phyloP scores from a whole-genome alignment of 164 flowering plant species.

The Liquidambar formosana region DNA sequence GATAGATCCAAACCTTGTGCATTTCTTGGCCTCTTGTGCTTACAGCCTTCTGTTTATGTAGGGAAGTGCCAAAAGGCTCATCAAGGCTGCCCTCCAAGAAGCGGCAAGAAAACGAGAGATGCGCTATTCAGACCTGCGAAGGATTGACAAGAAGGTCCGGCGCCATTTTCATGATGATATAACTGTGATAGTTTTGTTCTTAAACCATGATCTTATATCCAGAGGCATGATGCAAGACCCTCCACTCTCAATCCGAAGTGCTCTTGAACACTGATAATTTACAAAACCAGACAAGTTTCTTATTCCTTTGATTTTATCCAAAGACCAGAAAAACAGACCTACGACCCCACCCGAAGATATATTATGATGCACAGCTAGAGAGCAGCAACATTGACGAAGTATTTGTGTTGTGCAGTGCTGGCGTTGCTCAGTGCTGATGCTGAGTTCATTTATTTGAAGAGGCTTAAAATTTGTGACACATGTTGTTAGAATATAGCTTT shows the following conservation, averaged over 20 bases:
- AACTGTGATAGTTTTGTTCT: slow-evolving; percentile 69
- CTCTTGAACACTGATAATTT: slow-evolving; percentile 43
- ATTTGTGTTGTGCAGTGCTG: too few species aligned
- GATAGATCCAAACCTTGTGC: too few species aligned
- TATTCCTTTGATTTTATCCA: neutral
- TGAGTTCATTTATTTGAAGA: neutral
- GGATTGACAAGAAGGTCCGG: slow-evolving; percentile 66
- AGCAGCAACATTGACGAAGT: neutral
- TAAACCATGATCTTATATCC: slow-evolving; percentile 59
- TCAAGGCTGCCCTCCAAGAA: slow-evolving; percentile 77
- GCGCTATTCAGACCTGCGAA: slow-evolving; percentile 66
- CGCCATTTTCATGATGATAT: slow-evolving; percentile 88
- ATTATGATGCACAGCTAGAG: neutral
- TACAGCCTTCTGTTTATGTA: slow-evolving; percentile 18
- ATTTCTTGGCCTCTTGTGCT: neutral
- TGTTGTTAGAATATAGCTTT: neutral
- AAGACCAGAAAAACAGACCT: too few species aligned
- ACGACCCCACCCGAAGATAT: neutral
- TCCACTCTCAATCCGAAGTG: slow-evolving; percentile 59
- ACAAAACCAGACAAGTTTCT: neutral
- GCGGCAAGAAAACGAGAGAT: slow-evolving; percentile 82
- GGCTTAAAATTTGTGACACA: neutral
- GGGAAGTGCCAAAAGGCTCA: slow-evolving; percentile 73
- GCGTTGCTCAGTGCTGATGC: neutral
- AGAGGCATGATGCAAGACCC: slow-evolving; percentile 41